Evolutionary conservation across 257 asterid genomes (phyloP), one percentile per base, ranked within the genome.

Genomic region (Rhazya stricta): DNA sequence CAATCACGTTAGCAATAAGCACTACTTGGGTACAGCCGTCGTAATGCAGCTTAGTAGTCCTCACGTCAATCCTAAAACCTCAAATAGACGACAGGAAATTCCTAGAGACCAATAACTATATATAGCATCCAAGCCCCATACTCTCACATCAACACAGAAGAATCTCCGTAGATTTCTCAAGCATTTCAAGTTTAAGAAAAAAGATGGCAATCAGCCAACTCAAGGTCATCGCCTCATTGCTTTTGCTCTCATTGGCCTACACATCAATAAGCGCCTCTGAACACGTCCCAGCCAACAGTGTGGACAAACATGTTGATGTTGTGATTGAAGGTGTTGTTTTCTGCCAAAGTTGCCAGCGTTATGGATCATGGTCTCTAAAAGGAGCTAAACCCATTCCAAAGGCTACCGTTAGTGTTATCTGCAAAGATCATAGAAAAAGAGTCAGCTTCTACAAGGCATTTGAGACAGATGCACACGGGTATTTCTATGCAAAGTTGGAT

Each of bases 321-420:
- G 97, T 83, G 83, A 89, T 94, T 63, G 97, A 91, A 84, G 98
- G 98, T 10, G 45, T 79, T 36, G 91, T 94, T 72, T 83, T 83
- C 84, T 94, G 98, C 91, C 97, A 91, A 83, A 86, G 85, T 86
- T 91, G 97, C 61, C 69, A 78, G 13, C 50, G 63, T 21, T 41
- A 57, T 1, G 96, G 96, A 48, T 71, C 96, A 18, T 93, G 97
- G 98, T 74, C 82, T 54, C 77, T 91, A 3, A n/a, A 74, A 0
- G 79, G 79, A 57, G 91, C 96, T 37, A 82, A 85, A 86, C 87
- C 97, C 72, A 84, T 94, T 12, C 50, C 78, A 45, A 69, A 48
- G 0, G 89, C 97, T 50, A 90, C 82, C 63, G 72, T 91, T 32
- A 81, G 97, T 29, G 91, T 94, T 15, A 84, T 91, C 88, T 94